These are phyloP conservation scores for Exophiala dermatitidis DNA, from an alignment of 2,329 filamentous ascomycete genomes.

Conservation along the genomic window DNA sequence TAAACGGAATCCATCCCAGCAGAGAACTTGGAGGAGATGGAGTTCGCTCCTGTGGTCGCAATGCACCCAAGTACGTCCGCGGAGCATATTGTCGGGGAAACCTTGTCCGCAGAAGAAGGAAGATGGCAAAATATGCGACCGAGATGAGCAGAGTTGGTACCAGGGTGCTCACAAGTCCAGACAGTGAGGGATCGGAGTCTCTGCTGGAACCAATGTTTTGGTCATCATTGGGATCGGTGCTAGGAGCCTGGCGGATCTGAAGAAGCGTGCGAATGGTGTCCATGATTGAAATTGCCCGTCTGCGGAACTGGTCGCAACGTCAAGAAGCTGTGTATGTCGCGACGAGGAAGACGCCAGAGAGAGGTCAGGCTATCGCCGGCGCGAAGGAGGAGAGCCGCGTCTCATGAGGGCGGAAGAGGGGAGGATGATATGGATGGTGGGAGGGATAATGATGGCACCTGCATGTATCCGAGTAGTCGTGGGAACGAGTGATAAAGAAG, in stretches of 20 bases:
- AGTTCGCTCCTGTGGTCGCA: conserved; percentile 50
- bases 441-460: too few relatives aligned
- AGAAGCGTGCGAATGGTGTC: conserved; percentile 11
- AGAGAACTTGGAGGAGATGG: conserved; percentile 54
- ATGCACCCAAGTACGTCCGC: conserved; percentile 47
- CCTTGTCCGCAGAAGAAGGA: conserved; percentile 45
- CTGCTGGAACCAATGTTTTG: conserved; percentile 28
- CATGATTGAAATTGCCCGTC: conserved; percentile 6
- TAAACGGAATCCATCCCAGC: conserved; percentile 60
- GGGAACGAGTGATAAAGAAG: too few relatives aligned
- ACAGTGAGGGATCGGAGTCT: conserved; percentile 35
- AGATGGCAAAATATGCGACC: conserved; percentile 42
- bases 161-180: conserved; percentile 45
- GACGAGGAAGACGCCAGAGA: background rate
- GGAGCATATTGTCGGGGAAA: conserved; percentile 49
- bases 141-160: conserved; percentile 41
- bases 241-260: conserved; percentile 7
- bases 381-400: too few relatives aligned
- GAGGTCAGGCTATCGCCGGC: too few relatives aligned
- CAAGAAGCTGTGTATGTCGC: background rate
- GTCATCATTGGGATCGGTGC: conserved; percentile 25
- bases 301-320: too few relatives aligned
- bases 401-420: too few relatives aligned
- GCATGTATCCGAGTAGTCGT: too few relatives aligned
- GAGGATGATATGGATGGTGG: too few relatives aligned